A percentile compares a stretch with the other conserved stretches of the same genome.
Conservation (phyloP, 345 rosid genomes). For the Odontarrhena argentea region DNA sequence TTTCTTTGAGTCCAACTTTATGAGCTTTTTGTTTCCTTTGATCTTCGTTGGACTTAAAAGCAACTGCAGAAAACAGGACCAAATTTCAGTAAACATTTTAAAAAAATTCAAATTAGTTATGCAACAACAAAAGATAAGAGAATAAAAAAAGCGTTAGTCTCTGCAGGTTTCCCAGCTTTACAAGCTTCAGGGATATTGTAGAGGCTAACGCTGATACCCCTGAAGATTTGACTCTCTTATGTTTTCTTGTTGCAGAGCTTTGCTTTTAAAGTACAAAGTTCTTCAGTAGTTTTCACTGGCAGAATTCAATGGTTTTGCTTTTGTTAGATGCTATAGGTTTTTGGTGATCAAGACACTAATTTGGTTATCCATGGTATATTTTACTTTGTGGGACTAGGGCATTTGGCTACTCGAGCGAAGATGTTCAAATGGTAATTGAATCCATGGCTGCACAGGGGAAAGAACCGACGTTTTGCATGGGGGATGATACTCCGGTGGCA, state of each 20-base stretch:
- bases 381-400: conserved; percentile 60
- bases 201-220: too few relatives aligned
- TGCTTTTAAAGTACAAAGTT: conserved; percentile 4
- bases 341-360: conserved; percentile 15
- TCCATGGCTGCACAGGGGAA: conserved; percentile 95
- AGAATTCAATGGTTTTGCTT: conserved; percentile 6
- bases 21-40: too few relatives aligned
- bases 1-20: conserved; percentile 10
- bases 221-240: too few relatives aligned
- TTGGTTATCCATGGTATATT: conserved; percentile 17
- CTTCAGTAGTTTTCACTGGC: conserved; percentile 21
- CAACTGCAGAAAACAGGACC: too few relatives aligned
- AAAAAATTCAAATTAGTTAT: too few relatives aligned
- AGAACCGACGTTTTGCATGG: conserved; percentile 99
- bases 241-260: too few relatives aligned
- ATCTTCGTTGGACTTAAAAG: too few relatives aligned
- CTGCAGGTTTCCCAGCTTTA: too few relatives aligned
- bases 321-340: conserved; percentile 4
- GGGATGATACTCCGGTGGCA: conserved; percentile 92
- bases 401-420: conserved; percentile 98
- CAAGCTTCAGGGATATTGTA: too few relatives aligned
- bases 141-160: too few relatives aligned
- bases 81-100: too few relatives aligned
- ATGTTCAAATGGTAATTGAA: conserved; percentile 99
- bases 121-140: too few relatives aligned